These are phyloP conservation scores for Fusarium foetens DNA, from an alignment of 2,329 filamentous ascomycete genomes.

Conservation along the genomic window DNA sequence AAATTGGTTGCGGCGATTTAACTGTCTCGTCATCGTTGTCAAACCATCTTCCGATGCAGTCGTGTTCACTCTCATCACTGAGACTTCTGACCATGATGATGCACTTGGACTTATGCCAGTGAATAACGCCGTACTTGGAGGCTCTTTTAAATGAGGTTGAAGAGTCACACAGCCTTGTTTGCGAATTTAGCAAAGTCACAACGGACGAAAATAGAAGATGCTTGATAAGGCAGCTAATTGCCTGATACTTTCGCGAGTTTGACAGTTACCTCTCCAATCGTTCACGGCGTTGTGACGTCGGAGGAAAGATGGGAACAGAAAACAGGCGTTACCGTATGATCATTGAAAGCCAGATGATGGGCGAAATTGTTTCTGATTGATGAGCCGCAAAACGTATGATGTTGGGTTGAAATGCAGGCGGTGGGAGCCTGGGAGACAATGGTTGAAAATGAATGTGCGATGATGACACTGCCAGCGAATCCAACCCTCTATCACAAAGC, in stretches of 20 bases:
- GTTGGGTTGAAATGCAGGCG: neutral
- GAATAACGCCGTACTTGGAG: no score
- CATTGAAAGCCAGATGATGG: neutral
- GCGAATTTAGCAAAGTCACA: neutral
- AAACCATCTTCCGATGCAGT: neutral
- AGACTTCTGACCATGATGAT: neutral
- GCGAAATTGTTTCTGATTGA: neutral
- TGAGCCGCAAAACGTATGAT: neutral
- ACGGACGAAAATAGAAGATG: neutral
- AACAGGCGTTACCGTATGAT: neutral
- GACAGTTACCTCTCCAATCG: neutral
- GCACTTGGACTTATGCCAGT: neutral
- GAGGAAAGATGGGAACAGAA: neutral
- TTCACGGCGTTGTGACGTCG: neutral
- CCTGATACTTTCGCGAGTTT: neutral
- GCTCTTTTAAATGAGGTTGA: neutral
- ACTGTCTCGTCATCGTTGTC: neutral
- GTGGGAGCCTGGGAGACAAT: neutral
- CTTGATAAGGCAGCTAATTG: neutral
- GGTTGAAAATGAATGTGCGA: constrained; percentile 3
- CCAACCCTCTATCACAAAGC: neutral
- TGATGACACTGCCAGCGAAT: neutral
- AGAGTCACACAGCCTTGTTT: neutral
- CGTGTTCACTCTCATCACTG: neutral
- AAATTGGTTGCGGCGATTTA: neutral